phyloP scores from a whole-genome alignment of 2,329 filamentous ascomycete genomes.

The Blastomyces emzantsi region DNA sequence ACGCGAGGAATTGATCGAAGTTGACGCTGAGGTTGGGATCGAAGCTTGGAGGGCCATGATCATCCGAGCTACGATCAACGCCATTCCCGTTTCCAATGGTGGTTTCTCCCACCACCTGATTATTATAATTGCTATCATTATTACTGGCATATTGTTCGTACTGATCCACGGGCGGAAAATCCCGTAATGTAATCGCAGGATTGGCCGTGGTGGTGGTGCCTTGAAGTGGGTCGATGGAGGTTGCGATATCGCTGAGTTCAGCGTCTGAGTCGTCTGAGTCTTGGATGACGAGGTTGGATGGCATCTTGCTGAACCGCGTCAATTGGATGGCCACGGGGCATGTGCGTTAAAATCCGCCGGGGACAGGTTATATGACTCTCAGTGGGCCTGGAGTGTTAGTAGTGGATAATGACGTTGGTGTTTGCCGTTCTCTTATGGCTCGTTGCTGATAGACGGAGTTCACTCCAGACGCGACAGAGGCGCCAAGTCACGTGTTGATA shows the following conservation, averaged over 20 bases:
- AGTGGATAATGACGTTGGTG: background rate
- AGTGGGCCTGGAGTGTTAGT: background rate
- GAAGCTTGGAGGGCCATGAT: background rate
- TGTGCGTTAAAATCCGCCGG: background rate
- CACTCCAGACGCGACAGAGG: background rate
- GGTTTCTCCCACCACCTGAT: background rate
- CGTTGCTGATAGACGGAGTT: background rate
- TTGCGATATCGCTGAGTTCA: slow-evolving; percentile 22
- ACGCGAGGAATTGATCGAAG: slow-evolving; percentile 30
- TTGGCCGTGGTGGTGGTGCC: slow-evolving; percentile 10
- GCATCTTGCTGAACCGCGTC: slow-evolving; percentile 22
- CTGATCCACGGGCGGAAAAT: background rate
- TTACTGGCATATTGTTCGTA: background rate
- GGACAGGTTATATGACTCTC: background rate
- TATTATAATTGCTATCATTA: background rate
- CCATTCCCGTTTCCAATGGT: background rate
- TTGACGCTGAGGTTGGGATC: slow-evolving; percentile 25
- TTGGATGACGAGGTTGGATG: slow-evolving; percentile 32
- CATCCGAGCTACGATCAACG: background rate
- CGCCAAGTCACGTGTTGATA: slow-evolving; percentile 1
- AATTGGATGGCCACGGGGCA: background rate
- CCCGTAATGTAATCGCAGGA: background rate
- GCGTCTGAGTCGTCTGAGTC: slow-evolving; percentile 38
- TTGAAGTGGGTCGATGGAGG: slow-evolving; percentile 18
- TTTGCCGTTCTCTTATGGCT: background rate